A percentile compares a stretch with the other conserved stretches of the same genome.
Conservation (phyloP, 805 yeast genomes). For the Kazachstania martiniae region DNA sequence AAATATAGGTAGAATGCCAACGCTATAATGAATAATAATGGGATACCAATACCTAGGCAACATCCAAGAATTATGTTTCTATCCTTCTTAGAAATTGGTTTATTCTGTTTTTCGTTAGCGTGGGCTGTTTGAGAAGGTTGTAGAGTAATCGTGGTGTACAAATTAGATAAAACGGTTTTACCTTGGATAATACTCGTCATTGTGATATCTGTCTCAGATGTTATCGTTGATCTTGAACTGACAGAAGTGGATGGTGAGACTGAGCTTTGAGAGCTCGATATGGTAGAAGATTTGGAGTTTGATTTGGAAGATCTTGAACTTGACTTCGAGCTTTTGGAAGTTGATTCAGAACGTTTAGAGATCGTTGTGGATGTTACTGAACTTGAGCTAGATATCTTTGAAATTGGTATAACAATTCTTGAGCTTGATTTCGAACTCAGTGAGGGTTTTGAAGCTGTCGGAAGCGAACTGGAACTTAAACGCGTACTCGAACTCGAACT, state of each 20-base stretch:
- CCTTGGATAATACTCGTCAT: conserved; percentile 26
- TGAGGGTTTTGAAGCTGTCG: conserved; percentile 1
- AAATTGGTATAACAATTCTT: neutral
- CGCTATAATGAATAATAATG: conserved; percentile 30
- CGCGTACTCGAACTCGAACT: conserved; percentile 2
- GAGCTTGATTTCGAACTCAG: neutral
- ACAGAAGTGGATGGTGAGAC: neutral
- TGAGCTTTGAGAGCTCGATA: neutral
- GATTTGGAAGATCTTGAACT: neutral
- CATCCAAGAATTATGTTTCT: conserved; percentile 54
- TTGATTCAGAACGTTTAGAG: neutral
- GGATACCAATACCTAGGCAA: conserved; percentile 63
- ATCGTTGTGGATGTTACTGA: too few species aligned
- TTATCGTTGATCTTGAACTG: neutral
- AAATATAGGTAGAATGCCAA: conserved; percentile 23
- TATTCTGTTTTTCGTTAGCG: neutral
- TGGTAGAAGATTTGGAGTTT: neutral
- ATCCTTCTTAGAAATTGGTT: conserved; percentile 32
- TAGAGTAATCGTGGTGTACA: conserved; percentile 24
- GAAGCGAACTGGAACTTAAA: conserved; percentile 6
- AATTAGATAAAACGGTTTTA: conserved; percentile 25
- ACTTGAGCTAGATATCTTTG: neutral
- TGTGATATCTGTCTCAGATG: conserved; percentile 7
- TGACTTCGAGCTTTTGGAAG: neutral
- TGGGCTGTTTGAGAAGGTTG: conserved; percentile 19